These are phyloP conservation scores for Dactylonectria macrodidyma DNA, from an alignment of 2,329 filamentous ascomycete genomes.

Conservation along the genomic window DNA sequence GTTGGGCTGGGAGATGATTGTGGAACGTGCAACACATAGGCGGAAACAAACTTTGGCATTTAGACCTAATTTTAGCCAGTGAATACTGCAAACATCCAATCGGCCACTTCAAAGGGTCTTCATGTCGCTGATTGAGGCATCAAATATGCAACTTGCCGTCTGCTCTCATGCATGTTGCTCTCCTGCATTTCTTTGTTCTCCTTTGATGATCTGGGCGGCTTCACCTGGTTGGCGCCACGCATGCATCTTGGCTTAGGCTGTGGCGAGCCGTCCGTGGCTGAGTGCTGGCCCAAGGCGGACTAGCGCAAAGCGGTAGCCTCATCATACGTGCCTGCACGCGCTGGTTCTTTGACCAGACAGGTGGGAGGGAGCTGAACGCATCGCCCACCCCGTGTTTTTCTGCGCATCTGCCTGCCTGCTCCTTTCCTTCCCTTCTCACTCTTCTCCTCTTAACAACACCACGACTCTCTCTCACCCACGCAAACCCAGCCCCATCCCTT, in stretches of 20 bases:
- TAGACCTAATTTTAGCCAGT: constrained; percentile 11
- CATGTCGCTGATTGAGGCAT: neutral
- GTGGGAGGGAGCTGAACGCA: constrained; percentile 38
- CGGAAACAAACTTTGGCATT: neutral
- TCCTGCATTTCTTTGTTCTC: neutral
- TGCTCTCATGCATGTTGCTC: neutral
- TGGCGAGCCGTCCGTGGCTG: constrained; percentile 43
- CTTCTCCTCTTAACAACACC: constrained; percentile 30
- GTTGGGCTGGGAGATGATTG: neutral
- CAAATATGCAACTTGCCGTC: neutral
- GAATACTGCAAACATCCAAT: constrained; percentile 12
- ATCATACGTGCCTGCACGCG: constrained; percentile 28
- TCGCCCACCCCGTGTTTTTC: constrained; percentile 49
- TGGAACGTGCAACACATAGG: neutral
- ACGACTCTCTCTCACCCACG: constrained; percentile 37
- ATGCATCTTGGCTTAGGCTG: constrained; percentile 20
- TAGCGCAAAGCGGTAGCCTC: constrained; percentile 37
- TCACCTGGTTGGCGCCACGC: constrained; percentile 34
- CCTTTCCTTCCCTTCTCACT: constrained; percentile 29
- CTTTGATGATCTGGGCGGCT: constrained; percentile 3
- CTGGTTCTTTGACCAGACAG: constrained; percentile 37
- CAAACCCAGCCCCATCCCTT: constrained; percentile 39
- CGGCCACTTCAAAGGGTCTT: neutral
- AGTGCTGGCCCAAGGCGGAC: constrained; percentile 14
- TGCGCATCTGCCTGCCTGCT: constrained; percentile 32